Base-by-base conservation (phyloP, 305 asterid genomes). In the Coffea humblotiana region DNA sequence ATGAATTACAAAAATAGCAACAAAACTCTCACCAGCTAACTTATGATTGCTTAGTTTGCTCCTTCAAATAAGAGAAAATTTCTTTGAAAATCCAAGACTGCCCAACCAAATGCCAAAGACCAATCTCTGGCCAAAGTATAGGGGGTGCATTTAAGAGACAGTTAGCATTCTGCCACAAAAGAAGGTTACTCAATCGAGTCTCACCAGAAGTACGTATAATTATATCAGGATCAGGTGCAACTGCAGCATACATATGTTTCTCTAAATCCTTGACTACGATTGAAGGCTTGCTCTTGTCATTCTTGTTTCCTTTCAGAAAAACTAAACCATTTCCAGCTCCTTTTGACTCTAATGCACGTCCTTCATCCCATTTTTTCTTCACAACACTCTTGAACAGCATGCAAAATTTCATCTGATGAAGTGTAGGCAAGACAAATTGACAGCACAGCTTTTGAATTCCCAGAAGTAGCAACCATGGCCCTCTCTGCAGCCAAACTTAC, bases 151-250 rank as follows among this genome's bases (percentile, higher is more conserved):
- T 92, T 75, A 94, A 84, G 23, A 92, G 84, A 37, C 91, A 84
- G 27, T 73, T 67, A 58, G 92, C 72, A 78, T 93, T 94, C 87
- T 94, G 98, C 97, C 98, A 94, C 84, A 91, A 80, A 63, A 94
- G 97, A 71, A 94, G 92, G 82, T 94, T 94, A 83, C 97, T 94
- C 66, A 94, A 79, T 1, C 98, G 94, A 29, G 90, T 85, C 88
- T 92, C 97, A 16, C 97, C 97, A 7, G 97, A 92, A 68, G 97
- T 87, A 11, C 97, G 92, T 40, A 91, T 84, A 76, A 94, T 84
- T 75, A 94, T 85, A 81, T 92, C 97, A 58, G 97, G 95, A 78
- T 91, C 89, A 9, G 98, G 94, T 32, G 86, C 89, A 77, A 83
- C 88, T 32, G 91, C 88, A 91, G 92, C 90, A 79, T 87, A 89